phyloP scores from a whole-genome alignment of 1,139 yeast genomes.

The Candida albicans region DNA sequence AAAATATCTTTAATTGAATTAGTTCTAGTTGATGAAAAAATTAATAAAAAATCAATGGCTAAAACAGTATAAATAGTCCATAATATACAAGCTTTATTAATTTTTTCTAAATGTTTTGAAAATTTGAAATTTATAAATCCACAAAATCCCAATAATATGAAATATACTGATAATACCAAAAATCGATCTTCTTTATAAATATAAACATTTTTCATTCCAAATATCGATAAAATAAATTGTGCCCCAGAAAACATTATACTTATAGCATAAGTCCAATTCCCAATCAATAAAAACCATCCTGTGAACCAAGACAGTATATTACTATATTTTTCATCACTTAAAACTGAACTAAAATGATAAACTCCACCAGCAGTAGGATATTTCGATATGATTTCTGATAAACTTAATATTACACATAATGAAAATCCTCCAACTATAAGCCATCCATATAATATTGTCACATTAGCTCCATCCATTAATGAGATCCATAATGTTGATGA shows the following conservation, averaged over 20 bases:
- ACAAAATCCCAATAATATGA: conserved; percentile 54
- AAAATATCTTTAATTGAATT: conserved; percentile 60
- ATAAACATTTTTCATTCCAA: conserved; percentile 58
- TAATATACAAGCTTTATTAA: conserved; percentile 64
- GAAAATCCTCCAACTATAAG: conserved; percentile 61
- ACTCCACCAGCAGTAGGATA: conserved; percentile 76
- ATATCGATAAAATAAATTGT: conserved; percentile 64
- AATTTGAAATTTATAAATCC: conserved; percentile 63
- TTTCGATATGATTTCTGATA: conserved; percentile 71
- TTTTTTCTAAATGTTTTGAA: conserved; percentile 57
- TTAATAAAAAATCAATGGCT: conserved; percentile 60
- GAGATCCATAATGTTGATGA: conserved; percentile 71
- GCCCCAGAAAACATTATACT: conserved; percentile 75
- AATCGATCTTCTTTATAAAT: conserved; percentile 54
- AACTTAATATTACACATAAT: conserved; percentile 60
- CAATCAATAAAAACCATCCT: conserved; percentile 72
- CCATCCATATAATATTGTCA: conserved; percentile 73
- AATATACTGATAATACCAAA: conserved; percentile 56
- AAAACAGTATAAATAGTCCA: conserved; percentile 78
- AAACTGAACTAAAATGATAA: conserved; percentile 71
- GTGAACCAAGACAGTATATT: conserved; percentile 67
- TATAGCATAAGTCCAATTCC: conserved; percentile 75
- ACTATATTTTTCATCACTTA: conserved; percentile 58
- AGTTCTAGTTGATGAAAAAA: conserved; percentile 60
- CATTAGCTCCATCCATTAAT: conserved; percentile 70